Evolutionary conservation across 2,329 filamentous ascomycete genomes (phyloP).

Genomic region (Xylariaceae sp.): DNA sequence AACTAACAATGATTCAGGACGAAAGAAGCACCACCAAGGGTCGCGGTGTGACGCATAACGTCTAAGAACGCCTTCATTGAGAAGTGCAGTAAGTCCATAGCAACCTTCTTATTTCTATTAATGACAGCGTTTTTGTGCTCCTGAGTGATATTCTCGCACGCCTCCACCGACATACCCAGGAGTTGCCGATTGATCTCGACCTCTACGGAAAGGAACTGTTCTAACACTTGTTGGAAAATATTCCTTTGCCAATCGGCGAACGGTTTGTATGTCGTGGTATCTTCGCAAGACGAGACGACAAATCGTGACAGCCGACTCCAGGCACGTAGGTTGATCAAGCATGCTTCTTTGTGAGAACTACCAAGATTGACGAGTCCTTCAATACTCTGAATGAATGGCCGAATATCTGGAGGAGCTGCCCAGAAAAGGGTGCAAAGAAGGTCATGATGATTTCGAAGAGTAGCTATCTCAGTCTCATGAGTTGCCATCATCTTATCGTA

Average conservation of each 20-base stretch:
- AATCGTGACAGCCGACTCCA: slow-evolving; percentile 70
- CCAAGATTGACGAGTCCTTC: slow-evolving; percentile 65
- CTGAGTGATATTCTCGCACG: slow-evolving; percentile 45
- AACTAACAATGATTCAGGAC: slow-evolving; percentile 54
- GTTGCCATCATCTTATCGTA: slow-evolving; percentile 68
- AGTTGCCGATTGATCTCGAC: slow-evolving; percentile 64
- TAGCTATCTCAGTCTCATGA: slow-evolving; percentile 66
- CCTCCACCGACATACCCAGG: slow-evolving; percentile 54
- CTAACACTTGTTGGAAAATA: slow-evolving; percentile 63
- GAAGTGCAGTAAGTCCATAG: slow-evolving; percentile 59
- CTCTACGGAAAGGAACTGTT: slow-evolving; percentile 63
- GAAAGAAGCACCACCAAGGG: slow-evolving; percentile 56
- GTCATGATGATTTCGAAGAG: slow-evolving; percentile 72
- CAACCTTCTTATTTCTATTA: slow-evolving; percentile 57
- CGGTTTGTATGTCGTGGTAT: slow-evolving; percentile 51
- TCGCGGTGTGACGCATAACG: slow-evolving; percentile 54
- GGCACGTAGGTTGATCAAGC: slow-evolving; percentile 66
- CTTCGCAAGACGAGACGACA: slow-evolving; percentile 55
- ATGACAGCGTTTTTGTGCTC: slow-evolving; percentile 58
- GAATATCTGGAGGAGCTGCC: slow-evolving; percentile 62
- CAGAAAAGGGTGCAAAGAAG: slow-evolving; percentile 71
- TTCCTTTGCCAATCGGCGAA: slow-evolving; percentile 64
- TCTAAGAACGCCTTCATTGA: slow-evolving; percentile 58
- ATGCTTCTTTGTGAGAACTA: slow-evolving; percentile 71
- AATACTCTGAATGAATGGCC: slow-evolving; percentile 61